phyloP scores from a whole-genome alignment of 345 rosid species.

The Theobroma cacao region DNA sequence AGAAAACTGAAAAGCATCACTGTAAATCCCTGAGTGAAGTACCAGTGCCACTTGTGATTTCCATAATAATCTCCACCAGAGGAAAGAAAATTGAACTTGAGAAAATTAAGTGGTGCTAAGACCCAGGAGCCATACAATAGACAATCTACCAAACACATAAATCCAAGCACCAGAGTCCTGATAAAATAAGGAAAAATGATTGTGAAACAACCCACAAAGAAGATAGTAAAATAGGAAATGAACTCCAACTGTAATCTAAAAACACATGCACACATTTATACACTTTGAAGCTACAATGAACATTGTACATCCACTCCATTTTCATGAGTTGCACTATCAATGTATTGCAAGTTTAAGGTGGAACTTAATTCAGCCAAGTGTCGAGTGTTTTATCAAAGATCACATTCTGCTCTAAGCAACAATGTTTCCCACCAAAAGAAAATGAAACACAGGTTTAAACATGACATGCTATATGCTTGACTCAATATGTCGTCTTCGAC shows the following conservation, averaged over 20 bases:
- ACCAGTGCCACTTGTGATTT: slow-evolving; percentile 99
- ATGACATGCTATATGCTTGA: not conserved
- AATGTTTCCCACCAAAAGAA: not conserved
- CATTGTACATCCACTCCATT: not conserved
- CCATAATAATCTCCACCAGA: slow-evolving; percentile 95
- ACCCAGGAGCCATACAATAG: slow-evolving; percentile 86
- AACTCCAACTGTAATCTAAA: not conserved
- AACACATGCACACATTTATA: not conserved
- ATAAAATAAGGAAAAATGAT: slow-evolving; percentile 16
- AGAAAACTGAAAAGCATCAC: slow-evolving; percentile 85
- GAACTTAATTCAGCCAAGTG: not conserved
- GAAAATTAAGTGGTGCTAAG: slow-evolving; percentile 83
- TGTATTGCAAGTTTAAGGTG: not conserved
- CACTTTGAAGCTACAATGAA: not conserved
- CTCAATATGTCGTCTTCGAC: not conserved
- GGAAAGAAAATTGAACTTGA: slow-evolving; percentile 91
- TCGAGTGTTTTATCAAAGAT: not conserved
- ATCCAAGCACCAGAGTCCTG: slow-evolving; percentile 72
- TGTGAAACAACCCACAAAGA: not conserved
- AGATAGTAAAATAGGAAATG: not conserved
- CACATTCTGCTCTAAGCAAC: not conserved
- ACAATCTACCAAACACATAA: slow-evolving; percentile 62
- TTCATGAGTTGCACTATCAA: not conserved
- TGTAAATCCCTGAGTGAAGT: slow-evolving; percentile 86
- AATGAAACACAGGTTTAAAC: not conserved